Base-by-base conservation (phyloP, 129 eudicot genomes). In the Centaurea solstitialis region DNA sequence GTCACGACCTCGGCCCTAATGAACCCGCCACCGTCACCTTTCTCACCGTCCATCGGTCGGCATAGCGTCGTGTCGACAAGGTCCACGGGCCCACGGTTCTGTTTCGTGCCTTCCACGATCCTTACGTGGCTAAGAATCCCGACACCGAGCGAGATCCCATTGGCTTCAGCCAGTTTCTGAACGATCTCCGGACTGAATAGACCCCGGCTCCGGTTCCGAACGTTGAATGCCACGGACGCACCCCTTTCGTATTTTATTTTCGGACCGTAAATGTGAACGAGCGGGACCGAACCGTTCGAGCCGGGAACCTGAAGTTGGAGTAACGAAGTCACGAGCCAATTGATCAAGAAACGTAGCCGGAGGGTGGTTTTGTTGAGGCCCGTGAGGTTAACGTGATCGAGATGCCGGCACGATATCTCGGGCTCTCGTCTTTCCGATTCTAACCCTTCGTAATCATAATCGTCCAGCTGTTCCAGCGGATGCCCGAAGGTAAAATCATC, bases 1-100 rank as follows among this genome's bases (percentile, higher is more conserved):
- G 96, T 91, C 74, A 91, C 91, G 68, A 88, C 96, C 82, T 91
- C 93, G 12, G 89, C 87, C 66, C 92, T 81, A 53, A 86, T 70
- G 66, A 91, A 83, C 70, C 86, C 87, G 21, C 82, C 72, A 39
- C 85, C 84, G 3, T 84, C 70, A 0, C 70, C 79, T 79, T 82
- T 83, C 67, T 85, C 87, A 23, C 90, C 83, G 12, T 79, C 87
- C 87, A 86, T 85, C 1, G 89, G 92, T 81, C 78, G 87, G 73
- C 92, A 90, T 9, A 88, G 62, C 1, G 86, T 72, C 15, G 84
- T 88, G 40, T 90, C 92, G 57, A 59, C 77, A 68, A 84, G 82
- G 72, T 74, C 85, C 80, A 81, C 21, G 9, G 64, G 73, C 74
- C 81, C 87, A 23, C 26, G 72, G 53, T 65, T 82, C 37, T 73